Conservation (phyloP, 768 basidiomycete genomes). For the Mycena chlorophos region DNA sequence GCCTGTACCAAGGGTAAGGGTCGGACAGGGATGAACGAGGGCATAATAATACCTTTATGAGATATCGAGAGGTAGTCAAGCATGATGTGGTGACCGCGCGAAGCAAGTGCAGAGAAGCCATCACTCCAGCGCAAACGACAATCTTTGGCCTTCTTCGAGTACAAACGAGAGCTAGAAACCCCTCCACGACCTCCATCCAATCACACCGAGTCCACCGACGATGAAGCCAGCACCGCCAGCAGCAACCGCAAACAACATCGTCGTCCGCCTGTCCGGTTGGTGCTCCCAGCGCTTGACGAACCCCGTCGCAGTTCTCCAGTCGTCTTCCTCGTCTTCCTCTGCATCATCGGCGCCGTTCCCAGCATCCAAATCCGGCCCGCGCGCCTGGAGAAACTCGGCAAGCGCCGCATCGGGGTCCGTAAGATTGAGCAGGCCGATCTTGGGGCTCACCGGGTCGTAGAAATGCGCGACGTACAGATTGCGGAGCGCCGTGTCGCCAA, state of each 20-base stretch:
- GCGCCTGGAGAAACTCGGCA: constrained; percentile 38
- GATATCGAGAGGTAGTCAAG: constrained; percentile 96
- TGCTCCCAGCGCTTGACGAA: constrained; percentile 21
- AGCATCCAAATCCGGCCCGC: constrained; percentile 39
- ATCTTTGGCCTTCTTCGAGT: background rate
- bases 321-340: background rate
- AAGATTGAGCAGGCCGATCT: constrained; percentile 46
- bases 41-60: constrained; percentile 68
- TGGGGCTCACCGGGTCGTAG: constrained; percentile 39
- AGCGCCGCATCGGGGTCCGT: constrained; percentile 42
- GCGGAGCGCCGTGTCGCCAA: constrained; percentile 59
- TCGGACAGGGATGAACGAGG: background rate
- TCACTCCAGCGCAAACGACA: no score
- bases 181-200: constrained; percentile 18
- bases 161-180: background rate
- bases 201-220: constrained; percentile 9
- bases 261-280: background rate
- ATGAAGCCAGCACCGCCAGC: constrained; percentile 18
- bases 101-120: background rate
- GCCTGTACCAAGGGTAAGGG: constrained; percentile 46
- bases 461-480: constrained; percentile 58
- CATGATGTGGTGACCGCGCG: constrained; percentile 45
- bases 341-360: background rate
- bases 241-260: constrained; percentile 3
- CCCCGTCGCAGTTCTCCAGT: constrained; percentile 15